Evolutionary conservation across 225 moss, liverwort and hornwort genomes (phyloP), one percentile per base, ranked within the genome.

Genomic region (Sphagnum tenellum): DNA sequence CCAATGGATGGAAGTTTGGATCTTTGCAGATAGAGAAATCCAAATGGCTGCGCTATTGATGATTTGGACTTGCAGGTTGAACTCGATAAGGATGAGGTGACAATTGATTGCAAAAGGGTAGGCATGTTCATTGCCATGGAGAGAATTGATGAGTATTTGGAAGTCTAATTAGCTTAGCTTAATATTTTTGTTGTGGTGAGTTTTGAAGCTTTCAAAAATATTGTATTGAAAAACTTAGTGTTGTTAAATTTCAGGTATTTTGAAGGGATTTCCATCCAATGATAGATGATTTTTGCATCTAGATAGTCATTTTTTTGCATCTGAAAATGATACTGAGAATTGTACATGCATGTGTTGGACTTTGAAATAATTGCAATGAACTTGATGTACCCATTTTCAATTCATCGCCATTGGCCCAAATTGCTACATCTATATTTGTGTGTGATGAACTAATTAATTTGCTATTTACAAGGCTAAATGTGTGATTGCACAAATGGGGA

Each of bases 161-260:
- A 71, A 63, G 75, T 84, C 64, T 69, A 80, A 67, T 74, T 98
- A 59, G 72, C 76, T 66, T 87, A 87, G 67, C 76, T 85, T 5
- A 59, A 55, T 60, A 58, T 90, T 58, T 79, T 83, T 56, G 71
- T 92, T 68, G 74, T 81, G 70, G 96, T 96, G 84, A 78, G 83
- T 10, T 8, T 67, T 61, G 12, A 49, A n/a, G 48, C 60, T 13
- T 58, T 13, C 13, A 2, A 13, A 54, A 2, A 45, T 67, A 7
- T 8, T 67, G 5, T 67, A 8, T 3, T 7, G 0, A 47, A 46
- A 63, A 48, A 63, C 4, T 5, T 58, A 13, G 47, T 44, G 57
- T 9, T 50, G 11, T 50, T 5, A 3, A 4, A 29, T 49, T 44
- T 55, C 13, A 46, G n/a, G n/a, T n/a, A n/a, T n/a, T n/a, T n/a